Conservation (phyloP, 2,329 filamentous ascomycete genomes). For the Xylaria sp. region DNA sequence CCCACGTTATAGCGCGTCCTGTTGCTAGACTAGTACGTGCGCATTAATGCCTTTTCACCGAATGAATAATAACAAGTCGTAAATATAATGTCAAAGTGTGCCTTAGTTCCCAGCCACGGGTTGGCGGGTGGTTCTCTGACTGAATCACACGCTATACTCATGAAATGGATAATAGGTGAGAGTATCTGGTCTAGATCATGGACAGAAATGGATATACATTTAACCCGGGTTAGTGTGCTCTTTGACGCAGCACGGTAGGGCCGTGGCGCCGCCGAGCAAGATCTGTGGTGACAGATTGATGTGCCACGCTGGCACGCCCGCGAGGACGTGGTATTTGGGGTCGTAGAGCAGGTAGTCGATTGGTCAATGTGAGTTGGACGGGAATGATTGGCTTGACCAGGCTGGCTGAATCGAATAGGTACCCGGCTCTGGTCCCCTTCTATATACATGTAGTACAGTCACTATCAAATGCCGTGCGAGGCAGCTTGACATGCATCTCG, state of each 20-base stretch:
- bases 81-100: too few species aligned
- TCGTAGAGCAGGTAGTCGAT: constrained; percentile 12
- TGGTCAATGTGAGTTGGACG: constrained; percentile 7
- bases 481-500: constrained; percentile 21
- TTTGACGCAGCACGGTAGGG: constrained; percentile 4
- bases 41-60: too few species aligned
- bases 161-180: too few species aligned
- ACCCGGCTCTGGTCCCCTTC: neutral
- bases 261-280: constrained; percentile 10
- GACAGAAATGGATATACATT: neutral
- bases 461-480: constrained; percentile 21
- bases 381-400: constrained; percentile 12
- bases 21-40: too few species aligned
- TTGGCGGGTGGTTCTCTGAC: constrained; percentile 32
- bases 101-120: too few species aligned
- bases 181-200: too few species aligned
- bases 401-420: constrained; percentile 20
- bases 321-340: neutral
- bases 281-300: constrained; percentile 21
- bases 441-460: neutral
- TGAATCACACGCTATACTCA: too few species aligned
- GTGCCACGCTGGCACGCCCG: constrained; percentile 31
- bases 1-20: neutral
- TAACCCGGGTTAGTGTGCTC: neutral
- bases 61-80: too few species aligned